Evolutionary conservation across 2,329 filamentous ascomycete genomes (phyloP), one percentile per base, ranked within the genome.

Genomic region (Trichothecium sympodiale): DNA sequence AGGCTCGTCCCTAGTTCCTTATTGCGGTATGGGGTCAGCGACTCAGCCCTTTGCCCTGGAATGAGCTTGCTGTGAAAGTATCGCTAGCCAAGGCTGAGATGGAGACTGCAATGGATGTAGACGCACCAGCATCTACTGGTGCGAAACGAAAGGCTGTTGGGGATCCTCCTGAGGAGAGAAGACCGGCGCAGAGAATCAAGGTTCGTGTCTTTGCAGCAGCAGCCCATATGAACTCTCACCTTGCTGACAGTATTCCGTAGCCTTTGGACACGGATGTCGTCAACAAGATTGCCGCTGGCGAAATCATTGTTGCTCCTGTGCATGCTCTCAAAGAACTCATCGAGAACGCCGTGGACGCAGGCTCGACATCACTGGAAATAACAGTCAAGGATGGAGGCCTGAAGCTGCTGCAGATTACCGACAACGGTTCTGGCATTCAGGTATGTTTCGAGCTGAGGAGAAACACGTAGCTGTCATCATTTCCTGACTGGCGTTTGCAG

Each of bases 341-440:
- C 10, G 91, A 98, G 56, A 98, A 98, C 50, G 82, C 91, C 4
- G 87, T 98, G 13, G 93, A 98, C 60, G 91, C 93, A n/a, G 89
- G 91, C 5, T 84, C 91, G 3, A 96, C 91, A 0, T 77, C 81
- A 3, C 64, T 98, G 31, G 91, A 98, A 53, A 80, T 98, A 14
- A 56, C 95, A 4, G 83, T 94, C 48, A 96, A 94, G 57, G 91
- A 98, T 32, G 91, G 91, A 8, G 91, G 93, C 1, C 67, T 98
- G 42, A 98, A 96, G 57, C 65, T 96, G 29, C 70, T 98, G 13
- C 93, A 98, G 52, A 95, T 98, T 47, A 94, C 88, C 3, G 91
- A 98, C 56, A 98, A 98, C 57, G 91, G 91, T 13, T 83, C 87
- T 55, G 91, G 91, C 18, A 98, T 98, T 46, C 81, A 93, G 62